These are phyloP conservation scores for Volvox africanus DNA, from an alignment of 139 green algal species.

Conservation along the genomic window DNA sequence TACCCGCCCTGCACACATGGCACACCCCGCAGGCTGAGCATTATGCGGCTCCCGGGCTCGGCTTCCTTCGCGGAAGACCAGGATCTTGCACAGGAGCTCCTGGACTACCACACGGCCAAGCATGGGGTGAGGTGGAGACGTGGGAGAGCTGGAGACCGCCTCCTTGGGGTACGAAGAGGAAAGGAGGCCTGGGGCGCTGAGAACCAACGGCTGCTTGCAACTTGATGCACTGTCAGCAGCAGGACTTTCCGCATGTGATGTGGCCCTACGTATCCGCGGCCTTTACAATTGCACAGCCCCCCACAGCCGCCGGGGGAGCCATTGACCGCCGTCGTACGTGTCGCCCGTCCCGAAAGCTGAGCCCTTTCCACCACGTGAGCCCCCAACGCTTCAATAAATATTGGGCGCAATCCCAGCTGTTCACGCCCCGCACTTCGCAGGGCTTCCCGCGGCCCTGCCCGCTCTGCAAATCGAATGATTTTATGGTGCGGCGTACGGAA, in stretches of 20 bases:
- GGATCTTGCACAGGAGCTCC: conserved; percentile 24
- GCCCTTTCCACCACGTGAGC: no score
- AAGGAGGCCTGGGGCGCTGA: background rate
- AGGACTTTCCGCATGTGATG: no score
- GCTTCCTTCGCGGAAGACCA: conserved; percentile 2
- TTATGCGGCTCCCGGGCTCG: background rate
- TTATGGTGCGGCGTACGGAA: background rate
- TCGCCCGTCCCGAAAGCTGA: no score
- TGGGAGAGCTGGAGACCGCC: background rate
- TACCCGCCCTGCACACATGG: no score
- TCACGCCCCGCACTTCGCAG: background rate
- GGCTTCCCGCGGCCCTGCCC: conserved; percentile 33
- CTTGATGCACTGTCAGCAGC: no score
- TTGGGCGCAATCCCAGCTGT: no score
- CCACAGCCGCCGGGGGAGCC: no score
- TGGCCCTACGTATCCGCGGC: no score
- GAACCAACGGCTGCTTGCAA: background rate
- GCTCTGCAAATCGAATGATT: background rate
- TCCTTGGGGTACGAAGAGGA: no score
- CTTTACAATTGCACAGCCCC: no score
- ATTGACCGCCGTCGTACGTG: no score
- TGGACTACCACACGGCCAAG: conserved; percentile 28
- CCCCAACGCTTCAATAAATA: no score
- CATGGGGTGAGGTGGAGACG: conserved; percentile 12
- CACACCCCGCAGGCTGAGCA: background rate